A percentile compares a stretch with the other conserved stretches of the same genome.
Conservation (phyloP, 805 yeast species). For the Cyberlindnera euphorbiiphila region DNA sequence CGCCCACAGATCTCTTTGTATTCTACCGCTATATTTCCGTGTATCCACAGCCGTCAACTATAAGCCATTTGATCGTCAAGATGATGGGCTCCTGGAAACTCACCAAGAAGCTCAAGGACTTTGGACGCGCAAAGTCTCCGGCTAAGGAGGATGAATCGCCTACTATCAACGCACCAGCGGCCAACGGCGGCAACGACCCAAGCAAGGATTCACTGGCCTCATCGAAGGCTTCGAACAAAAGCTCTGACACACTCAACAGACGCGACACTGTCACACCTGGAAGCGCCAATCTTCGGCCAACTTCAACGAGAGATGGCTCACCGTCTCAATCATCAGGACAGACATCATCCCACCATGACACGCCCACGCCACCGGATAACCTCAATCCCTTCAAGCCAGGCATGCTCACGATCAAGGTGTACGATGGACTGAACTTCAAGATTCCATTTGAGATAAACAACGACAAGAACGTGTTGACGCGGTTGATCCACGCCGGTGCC, state of each 20-base stretch:
- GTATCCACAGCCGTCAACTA: no score
- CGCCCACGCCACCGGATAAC: conserved; percentile 8
- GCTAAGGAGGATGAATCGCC: conserved; percentile 11
- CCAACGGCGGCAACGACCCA: conserved; percentile 2
- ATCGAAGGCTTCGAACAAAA: conserved; percentile 8
- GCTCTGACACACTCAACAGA: conserved; percentile 10
- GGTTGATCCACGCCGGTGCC: conserved; percentile 57
- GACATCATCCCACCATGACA: conserved; percentile 1
- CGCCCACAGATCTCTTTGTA: no score
- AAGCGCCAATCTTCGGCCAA: background rate
- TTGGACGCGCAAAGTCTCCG: conserved; percentile 25
- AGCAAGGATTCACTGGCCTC: conserved; percentile 2
- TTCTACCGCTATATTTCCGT: background rate
- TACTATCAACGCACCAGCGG: conserved; percentile 7
- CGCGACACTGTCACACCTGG: conserved; percentile 15
- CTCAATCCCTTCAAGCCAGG: conserved; percentile 50
- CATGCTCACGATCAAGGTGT: conserved; percentile 70
- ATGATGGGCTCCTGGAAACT: conserved; percentile 38
- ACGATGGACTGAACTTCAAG: conserved; percentile 60
- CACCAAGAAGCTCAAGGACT: conserved; percentile 36
- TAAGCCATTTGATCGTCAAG: no score
- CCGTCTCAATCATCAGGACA: conserved; percentile 9
- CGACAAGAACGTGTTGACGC: conserved; percentile 59
- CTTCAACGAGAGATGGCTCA: conserved; percentile 1
- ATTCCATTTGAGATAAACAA: conserved; percentile 70